Conservation (phyloP, 148 eudicot genomes). For the Camellia sinensis region DNA sequence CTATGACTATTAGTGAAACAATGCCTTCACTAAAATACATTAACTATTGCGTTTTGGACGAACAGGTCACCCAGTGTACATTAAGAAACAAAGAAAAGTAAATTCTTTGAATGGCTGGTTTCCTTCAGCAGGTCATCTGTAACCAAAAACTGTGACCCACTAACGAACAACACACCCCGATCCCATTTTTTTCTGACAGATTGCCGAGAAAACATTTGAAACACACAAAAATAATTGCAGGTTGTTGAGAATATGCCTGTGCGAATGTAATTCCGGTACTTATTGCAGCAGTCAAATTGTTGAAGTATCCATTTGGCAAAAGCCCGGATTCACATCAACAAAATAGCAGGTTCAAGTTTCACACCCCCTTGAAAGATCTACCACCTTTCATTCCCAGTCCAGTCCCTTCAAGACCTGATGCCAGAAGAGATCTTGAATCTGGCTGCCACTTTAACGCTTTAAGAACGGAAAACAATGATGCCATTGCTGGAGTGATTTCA, state of each 20-base stretch:
- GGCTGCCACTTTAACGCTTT: slow-evolving; percentile 95
- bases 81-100: neutral
- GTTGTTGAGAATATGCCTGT: neutral
- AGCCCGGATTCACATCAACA: slow-evolving; percentile 24
- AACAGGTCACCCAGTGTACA: neutral
- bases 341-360: slow-evolving; percentile 26
- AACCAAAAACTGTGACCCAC: neutral
- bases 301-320: slow-evolving; percentile 18
- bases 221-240: slow-evolving; percentile 1
- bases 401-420: slow-evolving; percentile 73
- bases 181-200: slow-evolving; percentile 3
- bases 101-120: slow-evolving; percentile 7
- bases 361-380: slow-evolving; percentile 66
- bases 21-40: slow-evolving; percentile 12
- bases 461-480: slow-evolving; percentile 66
- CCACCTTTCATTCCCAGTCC: slow-evolving; percentile 88
- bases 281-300: slow-evolving; percentile 14
- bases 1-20: neutral
- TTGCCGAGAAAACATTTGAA: slow-evolving; percentile 30
- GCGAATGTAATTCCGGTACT: slow-evolving; percentile 14
- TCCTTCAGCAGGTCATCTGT: neutral
- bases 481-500: slow-evolving; percentile 72
- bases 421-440: slow-evolving; percentile 70
- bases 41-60: neutral
- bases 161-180: slow-evolving; percentile 3